phyloP scores from a whole-genome alignment of 176 grass and related monocot genomes.

The Olyra latifolia region DNA sequence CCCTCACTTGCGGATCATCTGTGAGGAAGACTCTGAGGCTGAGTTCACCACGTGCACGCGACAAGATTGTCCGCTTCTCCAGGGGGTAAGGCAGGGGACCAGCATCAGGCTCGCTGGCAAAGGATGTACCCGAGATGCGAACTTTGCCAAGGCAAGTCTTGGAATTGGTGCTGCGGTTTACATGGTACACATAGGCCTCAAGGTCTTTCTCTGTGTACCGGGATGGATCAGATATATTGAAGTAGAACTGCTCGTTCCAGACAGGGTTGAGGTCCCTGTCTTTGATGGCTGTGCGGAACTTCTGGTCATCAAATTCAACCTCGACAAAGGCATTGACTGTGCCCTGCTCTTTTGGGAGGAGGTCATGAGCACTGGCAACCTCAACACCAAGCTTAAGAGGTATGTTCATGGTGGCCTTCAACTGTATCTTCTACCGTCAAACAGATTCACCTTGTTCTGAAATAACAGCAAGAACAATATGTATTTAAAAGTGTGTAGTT shows the following conservation, averaged over 20 bases:
- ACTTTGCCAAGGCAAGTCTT: constrained; percentile 76
- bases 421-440: not conserved
- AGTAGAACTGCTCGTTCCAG: constrained; percentile 81
- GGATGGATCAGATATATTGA: constrained; percentile 75
- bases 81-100: constrained; percentile 61
- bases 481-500: not conserved
- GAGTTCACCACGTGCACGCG: constrained; percentile 74
- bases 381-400: constrained; percentile 74
- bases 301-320: constrained; percentile 75
- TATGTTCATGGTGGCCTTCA: constrained; percentile 43
- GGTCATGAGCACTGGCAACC: constrained; percentile 69
- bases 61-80: constrained; percentile 68
- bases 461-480: constrained; percentile 15
- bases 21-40: constrained; percentile 89
- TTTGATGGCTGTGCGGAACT: constrained; percentile 68
- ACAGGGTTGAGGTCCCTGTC: constrained; percentile 72
- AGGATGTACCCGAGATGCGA: constrained; percentile 63
- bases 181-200: constrained; percentile 74
- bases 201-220: constrained; percentile 54
- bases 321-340: constrained; percentile 69
- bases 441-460: constrained; percentile 20
- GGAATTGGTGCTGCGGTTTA: constrained; percentile 42
- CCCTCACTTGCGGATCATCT: constrained; percentile 62
- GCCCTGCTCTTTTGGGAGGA: constrained; percentile 64
- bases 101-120: constrained; percentile 60